Percentiles rank a stretch among this genome's conserved stretches.
Conservation (phyloP, 2,329 filamentous ascomycete genomes). For the Hypocrella siamensis region DNA sequence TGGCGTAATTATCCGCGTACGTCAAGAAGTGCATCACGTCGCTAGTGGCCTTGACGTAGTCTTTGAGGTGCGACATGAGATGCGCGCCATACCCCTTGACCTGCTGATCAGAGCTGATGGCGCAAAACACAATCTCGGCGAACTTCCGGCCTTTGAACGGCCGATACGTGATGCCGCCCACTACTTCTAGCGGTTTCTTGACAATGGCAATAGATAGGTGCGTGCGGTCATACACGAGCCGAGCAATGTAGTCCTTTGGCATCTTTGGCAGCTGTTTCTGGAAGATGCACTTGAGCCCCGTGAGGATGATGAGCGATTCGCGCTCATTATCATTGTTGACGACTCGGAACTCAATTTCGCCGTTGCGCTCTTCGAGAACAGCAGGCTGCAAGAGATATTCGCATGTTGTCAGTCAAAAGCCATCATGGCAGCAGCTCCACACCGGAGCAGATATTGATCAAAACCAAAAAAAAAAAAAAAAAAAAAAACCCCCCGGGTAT, state of each 20-base stretch:
- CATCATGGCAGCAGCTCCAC: too few species aligned
- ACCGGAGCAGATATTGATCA: too few species aligned
- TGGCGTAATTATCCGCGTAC: slow-evolving; percentile 97
- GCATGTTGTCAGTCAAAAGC: too few species aligned
- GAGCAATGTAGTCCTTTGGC: slow-evolving; percentile 97
- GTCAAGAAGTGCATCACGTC: slow-evolving; percentile 98
- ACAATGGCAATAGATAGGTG: slow-evolving; percentile 95
- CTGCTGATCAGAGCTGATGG: slow-evolving; percentile 93
- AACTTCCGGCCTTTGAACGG: slow-evolving; percentile 87
- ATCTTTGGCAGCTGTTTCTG: slow-evolving; percentile 98
- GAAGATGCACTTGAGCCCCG: slow-evolving; percentile 92
- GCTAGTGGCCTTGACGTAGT: slow-evolving; percentile 94
- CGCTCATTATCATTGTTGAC: slow-evolving; percentile 90
- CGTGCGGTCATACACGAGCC: slow-evolving; percentile 91
- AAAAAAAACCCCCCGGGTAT: slow-evolving; percentile 43
- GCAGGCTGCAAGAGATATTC: slow-evolving; percentile 3
- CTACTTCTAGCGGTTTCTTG: slow-evolving; percentile 90
- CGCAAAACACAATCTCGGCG: slow-evolving; percentile 97
- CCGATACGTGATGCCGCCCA: slow-evolving; percentile 91
- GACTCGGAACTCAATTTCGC: slow-evolving; percentile 91
- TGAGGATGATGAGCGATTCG: slow-evolving; percentile 86
- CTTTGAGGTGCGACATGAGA: slow-evolving; percentile 93
- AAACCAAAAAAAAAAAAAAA: background rate
- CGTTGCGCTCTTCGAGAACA: slow-evolving; percentile 62
- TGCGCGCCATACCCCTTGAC: slow-evolving; percentile 97